Conservation (phyloP, 75 land plant genomes). For the Pinus tabuliformis region DNA sequence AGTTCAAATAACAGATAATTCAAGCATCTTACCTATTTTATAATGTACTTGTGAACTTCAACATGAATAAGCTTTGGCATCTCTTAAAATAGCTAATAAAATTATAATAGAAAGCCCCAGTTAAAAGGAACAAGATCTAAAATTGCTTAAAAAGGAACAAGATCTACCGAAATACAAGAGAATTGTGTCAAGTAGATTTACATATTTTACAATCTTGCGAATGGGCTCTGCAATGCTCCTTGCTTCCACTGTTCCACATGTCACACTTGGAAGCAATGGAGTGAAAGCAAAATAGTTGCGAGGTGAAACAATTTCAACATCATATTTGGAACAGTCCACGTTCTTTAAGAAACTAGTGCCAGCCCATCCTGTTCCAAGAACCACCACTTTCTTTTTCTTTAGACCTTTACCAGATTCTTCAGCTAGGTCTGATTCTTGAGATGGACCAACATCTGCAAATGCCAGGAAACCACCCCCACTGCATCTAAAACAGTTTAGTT, state of each 20-base stretch:
- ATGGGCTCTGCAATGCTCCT: constrained; percentile 96
- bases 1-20: neutral
- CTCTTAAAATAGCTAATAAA: neutral
- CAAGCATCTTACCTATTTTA: neutral
- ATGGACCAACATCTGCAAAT: constrained; percentile 35
- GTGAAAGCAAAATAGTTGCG: constrained; percentile 97
- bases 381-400: constrained; percentile 76
- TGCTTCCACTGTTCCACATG: constrained; percentile 91
- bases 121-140: neutral
- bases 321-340: constrained; percentile 65
- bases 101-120: neutral
- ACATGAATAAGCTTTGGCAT: neutral
- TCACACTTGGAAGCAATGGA: constrained; percentile 94
- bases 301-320: constrained; percentile 85
- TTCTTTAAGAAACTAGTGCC: constrained; percentile 83
- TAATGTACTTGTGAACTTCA: neutral
- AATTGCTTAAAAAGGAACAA: neutral
- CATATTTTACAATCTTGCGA: constrained; percentile 72
- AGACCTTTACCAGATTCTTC: neutral
- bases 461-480: constrained; percentile 58
- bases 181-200: constrained; percentile 17
- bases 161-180: neutral
- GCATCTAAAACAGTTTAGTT: constrained; percentile 1
- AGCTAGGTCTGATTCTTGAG: constrained; percentile 15
- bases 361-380: constrained; percentile 99